A percentile compares a stretch with the other conserved stretches of the same genome.
These are phyloP conservation scores for Hamamelis virginiana DNA, from an alignment of 164 flowering plant species.

Conservation along the genomic window DNA sequence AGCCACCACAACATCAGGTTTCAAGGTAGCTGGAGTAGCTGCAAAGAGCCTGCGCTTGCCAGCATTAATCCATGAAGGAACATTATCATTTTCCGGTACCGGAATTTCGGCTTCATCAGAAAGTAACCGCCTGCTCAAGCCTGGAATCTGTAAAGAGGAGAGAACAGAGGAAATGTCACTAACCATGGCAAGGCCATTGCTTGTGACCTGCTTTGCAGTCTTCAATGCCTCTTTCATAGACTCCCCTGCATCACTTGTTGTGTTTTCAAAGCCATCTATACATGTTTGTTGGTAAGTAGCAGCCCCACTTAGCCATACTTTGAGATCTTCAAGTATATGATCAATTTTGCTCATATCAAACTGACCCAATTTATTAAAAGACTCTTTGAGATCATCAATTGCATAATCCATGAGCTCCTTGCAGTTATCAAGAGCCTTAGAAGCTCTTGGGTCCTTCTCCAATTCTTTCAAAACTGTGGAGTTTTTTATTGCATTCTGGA, in stretches of 20 bases:
- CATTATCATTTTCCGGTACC: background rate
- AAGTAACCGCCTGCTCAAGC: conserved; percentile 20
- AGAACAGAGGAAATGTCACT: conserved; percentile 18
- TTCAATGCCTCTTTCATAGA: conserved; percentile 40
- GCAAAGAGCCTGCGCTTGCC: conserved; percentile 23
- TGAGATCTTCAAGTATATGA: conserved; percentile 44
- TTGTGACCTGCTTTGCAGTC: conserved; percentile 36
- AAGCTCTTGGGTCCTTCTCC: conserved; percentile 35
- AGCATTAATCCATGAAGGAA: conserved; percentile 27
- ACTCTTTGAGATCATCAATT: conserved; percentile 29
- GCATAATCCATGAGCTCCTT: conserved; percentile 35
- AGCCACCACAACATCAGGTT: conserved; percentile 58
- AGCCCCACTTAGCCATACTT: conserved; percentile 72
- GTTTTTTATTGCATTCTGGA: conserved; percentile 26
- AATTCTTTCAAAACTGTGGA: conserved; percentile 24
- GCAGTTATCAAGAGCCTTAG: conserved; percentile 38
- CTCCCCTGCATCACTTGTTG: conserved; percentile 46
- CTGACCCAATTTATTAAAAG: conserved; percentile 22
- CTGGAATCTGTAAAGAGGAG: conserved; percentile 14
- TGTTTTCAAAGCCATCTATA: conserved; percentile 64
- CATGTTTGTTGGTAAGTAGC: conserved; percentile 72
- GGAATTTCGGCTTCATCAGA: background rate
- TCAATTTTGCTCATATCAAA: conserved; percentile 37
- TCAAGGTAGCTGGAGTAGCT: conserved; percentile 5
- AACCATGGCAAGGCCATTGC: conserved; percentile 49